Evolutionary conservation across 139 green algal genomes (phyloP).

Genomic region (Gonium pectorale): DNA sequence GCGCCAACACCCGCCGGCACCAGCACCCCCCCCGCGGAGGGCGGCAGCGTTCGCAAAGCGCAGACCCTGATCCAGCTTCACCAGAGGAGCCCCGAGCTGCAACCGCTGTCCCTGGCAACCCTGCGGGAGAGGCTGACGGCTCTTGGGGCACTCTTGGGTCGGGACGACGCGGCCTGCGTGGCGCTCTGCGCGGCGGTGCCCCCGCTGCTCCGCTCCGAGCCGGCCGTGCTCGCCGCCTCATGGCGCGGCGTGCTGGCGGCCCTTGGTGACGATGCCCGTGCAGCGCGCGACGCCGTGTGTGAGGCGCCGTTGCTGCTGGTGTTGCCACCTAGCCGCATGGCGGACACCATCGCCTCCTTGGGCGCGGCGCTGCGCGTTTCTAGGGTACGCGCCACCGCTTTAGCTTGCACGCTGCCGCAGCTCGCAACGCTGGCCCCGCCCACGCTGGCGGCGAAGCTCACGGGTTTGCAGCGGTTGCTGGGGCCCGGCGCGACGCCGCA

Average conservation of each 20-base stretch:
- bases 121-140: background rate
- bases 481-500: background rate
- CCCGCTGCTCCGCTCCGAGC: background rate
- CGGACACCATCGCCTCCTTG: background rate
- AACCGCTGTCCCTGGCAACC: background rate
- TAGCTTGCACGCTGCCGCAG: constrained; percentile 20
- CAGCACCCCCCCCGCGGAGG: too few species aligned
- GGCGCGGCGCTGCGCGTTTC: background rate
- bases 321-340: constrained; percentile 6
- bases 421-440: background rate
- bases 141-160: background rate
- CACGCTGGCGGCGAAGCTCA: constrained; percentile 27
- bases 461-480: constrained; percentile 21
- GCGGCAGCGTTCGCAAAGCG: too few species aligned
- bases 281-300: background rate
- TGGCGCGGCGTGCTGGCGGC: background rate
- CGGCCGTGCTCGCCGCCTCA: background rate
- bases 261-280: background rate
- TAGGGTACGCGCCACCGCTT: background rate
- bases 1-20: too few species aligned
- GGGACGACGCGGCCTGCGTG: background rate
- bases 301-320: constrained; percentile 41
- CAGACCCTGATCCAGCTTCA: background rate
- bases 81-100: background rate
- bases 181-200: constrained; percentile 10